Percentiles rank a stretch among this genome's conserved stretches.
phyloP scores from a whole-genome alignment of 2,329 filamentous ascomycete species.

The Aaosphaeria pasadenensis region DNA sequence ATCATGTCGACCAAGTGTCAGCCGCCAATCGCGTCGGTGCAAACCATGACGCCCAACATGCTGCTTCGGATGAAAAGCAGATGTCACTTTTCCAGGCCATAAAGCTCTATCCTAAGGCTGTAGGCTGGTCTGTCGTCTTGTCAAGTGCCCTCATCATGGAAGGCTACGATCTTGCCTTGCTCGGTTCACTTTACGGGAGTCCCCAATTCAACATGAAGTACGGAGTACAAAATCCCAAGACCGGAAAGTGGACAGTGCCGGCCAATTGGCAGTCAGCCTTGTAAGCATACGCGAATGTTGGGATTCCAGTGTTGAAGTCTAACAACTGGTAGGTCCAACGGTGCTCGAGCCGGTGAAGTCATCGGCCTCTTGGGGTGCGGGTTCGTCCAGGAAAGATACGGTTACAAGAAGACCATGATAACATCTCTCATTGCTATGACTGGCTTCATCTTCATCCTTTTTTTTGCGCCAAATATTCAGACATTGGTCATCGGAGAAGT shows the following conservation, averaged over 20 bases:
- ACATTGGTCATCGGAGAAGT: slow-evolving; percentile 43
- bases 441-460: slow-evolving; percentile 44
- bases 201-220: slow-evolving; percentile 44
- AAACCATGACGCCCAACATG: slow-evolving; percentile 31
- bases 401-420: slow-evolving; percentile 44
- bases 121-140: slow-evolving; percentile 77
- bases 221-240: slow-evolving; percentile 33
- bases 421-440: slow-evolving; percentile 38
- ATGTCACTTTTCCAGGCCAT: slow-evolving; percentile 68
- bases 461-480: slow-evolving; percentile 43
- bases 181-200: slow-evolving; percentile 68
- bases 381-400: slow-evolving; percentile 41
- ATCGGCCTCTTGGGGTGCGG: slow-evolving; percentile 45
- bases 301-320: background rate
- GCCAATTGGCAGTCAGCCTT: slow-evolving; percentile 45
- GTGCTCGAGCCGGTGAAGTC: slow-evolving; percentile 42
- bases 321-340: slow-evolving; percentile 32
- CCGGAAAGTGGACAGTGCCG: slow-evolving; percentile 37
- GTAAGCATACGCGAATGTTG: slow-evolving; percentile 9
- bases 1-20: slow-evolving; percentile 10
- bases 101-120: slow-evolving; percentile 78
- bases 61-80: slow-evolving; percentile 43
- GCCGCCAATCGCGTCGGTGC: slow-evolving; percentile 12
- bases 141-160: slow-evolving; percentile 88
- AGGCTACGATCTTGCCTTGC: slow-evolving; percentile 75